Conservation (phyloP, 1,139 yeast species). For the Diutina catenulata region DNA sequence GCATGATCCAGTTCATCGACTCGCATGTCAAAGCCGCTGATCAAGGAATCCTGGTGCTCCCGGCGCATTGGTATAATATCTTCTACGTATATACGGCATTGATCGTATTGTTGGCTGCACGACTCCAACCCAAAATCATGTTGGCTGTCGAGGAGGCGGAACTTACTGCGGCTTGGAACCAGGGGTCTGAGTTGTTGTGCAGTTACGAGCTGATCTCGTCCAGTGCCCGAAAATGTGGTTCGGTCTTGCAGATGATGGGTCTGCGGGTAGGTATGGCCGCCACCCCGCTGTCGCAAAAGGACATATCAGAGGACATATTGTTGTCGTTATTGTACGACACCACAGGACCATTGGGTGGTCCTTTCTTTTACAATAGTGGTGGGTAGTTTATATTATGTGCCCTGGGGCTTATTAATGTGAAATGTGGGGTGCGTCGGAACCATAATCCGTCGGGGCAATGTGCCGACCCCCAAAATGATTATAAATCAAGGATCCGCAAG, state of each 20-base stretch:
- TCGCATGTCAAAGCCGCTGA: background rate
- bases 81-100: constrained; percentile 3
- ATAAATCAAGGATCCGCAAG: background rate
- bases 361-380: background rate
- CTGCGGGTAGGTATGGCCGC: constrained; percentile 1
- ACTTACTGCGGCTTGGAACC: constrained; percentile 1
- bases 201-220: background rate
- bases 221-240: background rate
- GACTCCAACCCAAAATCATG: background rate
- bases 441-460: background rate
- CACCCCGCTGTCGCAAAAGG: background rate
- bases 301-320: background rate
- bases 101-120: background rate
- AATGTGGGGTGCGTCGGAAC: background rate
- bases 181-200: background rate
- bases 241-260: background rate
- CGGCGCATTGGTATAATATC: constrained; percentile 2
- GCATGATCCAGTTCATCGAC: background rate
- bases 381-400: background rate
- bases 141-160: background rate
- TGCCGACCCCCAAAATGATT: background rate
- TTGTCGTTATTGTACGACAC: background rate
- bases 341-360: background rate
- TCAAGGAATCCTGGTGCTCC: background rate
- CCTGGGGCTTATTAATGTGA: background rate